Base-by-base conservation (phyloP, 140 eudicot genomes). In the Bidens hawaiensis region DNA sequence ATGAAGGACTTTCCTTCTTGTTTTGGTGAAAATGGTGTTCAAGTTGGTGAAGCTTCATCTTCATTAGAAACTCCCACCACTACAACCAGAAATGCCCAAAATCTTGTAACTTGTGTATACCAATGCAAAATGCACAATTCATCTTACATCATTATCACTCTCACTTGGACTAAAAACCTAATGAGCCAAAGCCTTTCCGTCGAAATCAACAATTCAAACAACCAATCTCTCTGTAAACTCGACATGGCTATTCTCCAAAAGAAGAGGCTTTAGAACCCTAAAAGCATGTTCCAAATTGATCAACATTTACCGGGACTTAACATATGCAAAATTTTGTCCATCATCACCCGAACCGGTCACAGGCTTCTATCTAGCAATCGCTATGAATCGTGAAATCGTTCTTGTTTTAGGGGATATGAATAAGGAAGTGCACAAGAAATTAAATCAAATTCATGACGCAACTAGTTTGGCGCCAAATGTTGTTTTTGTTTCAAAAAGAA, bases 1-100 rank as follows among this genome's bases (percentile, higher is more conserved):
- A 83, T 84, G 91, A 84, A 73, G 75, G 91, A 84, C 46, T 84
- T 84, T 40, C 83, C 90, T 60, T 83, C 90, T 27, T 84, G 91
- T 77, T 84, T 84, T 60, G 81, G 84, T 48, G 91, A 84, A 71
- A 84, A 60, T 64, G 91, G 83, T 30, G 86, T 84, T 62, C 91
- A 77, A 72, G 74, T 84, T 13, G 78, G 74, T 14, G 78, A 80
- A 57, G 34, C 79, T 31, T 65, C 86, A 10, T 49, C 78, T n/a
- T n/a, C n/a, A n/a, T n/a, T n/a, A 17, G 30, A 40, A 34, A n/a
- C n/a, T n/a, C n/a, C n/a, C n/a, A 47, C 77, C 6, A 41, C 56
- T 13, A 70, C 24, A 6, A 57, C 38, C 5, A 53, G 13, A 66
- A 51, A 42, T 5, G 58, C 82, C 23, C 86, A 84, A 55, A 84